Evolutionary conservation across 495 filamentous ascomycete genomes (phyloP).

Genomic region (Physcia stellaris): DNA sequence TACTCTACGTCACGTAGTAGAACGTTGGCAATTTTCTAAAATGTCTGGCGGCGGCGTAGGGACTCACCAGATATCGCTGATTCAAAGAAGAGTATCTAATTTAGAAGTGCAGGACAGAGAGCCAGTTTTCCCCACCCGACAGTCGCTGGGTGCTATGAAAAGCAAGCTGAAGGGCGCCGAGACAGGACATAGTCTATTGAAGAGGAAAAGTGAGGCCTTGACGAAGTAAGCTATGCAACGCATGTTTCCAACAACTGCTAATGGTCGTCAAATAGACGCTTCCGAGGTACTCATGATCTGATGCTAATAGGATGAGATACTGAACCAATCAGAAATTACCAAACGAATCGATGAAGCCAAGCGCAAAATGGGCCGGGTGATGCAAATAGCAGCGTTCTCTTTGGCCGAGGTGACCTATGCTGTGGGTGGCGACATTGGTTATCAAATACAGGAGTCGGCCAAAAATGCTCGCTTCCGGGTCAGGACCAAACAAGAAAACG

Average conservation of each 20-base stretch:
- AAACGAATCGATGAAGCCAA: slow-evolving; percentile 96
- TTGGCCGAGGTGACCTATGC: slow-evolving; percentile 97
- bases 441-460: slow-evolving; percentile 93
- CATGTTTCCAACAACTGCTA: slow-evolving; percentile 2
- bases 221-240: slow-evolving; percentile 47
- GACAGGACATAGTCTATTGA: slow-evolving; percentile 72
- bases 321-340: slow-evolving; percentile 62
- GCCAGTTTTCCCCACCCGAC: slow-evolving; percentile 93
- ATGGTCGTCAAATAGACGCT: slow-evolving; percentile 43
- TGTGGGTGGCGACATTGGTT: slow-evolving; percentile 87
- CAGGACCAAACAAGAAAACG: slow-evolving; percentile 93
- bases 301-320: slow-evolving; percentile 15
- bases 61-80: slow-evolving; percentile 7
- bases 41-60: slow-evolving; percentile 49
- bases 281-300: slow-evolving; percentile 49
- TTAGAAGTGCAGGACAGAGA: slow-evolving; percentile 53
- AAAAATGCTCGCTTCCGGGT: slow-evolving; percentile 85
- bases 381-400: slow-evolving; percentile 98
- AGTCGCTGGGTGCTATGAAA: slow-evolving; percentile 95
- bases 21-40: too few relatives aligned
- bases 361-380: slow-evolving; percentile 97
- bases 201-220: slow-evolving; percentile 87
- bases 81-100: neutral
- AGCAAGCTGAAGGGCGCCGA: slow-evolving; percentile 95
- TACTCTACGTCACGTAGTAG: too few relatives aligned